A percentile compares a stretch with the other conserved stretches of the same genome.
These are phyloP conservation scores for Metschnikowia sp. DNA, from an alignment of 805 yeast genomes.

Conservation along the genomic window DNA sequence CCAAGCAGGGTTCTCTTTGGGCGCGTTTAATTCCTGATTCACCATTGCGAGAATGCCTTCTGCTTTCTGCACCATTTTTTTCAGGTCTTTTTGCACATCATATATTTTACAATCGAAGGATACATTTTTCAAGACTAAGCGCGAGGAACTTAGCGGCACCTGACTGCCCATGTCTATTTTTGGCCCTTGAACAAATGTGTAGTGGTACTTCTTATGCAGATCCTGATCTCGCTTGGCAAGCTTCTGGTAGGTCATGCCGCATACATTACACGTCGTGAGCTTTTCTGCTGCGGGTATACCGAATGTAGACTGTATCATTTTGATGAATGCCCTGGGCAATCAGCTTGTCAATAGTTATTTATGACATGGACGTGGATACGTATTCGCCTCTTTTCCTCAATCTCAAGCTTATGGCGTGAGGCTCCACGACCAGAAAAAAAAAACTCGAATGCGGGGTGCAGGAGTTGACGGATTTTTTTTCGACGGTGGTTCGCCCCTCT, in stretches of 20 bases:
- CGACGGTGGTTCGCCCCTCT: not conserved
- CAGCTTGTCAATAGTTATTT: too few species aligned
- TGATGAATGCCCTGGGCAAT: too few species aligned
- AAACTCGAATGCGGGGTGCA: constrained; percentile 9
- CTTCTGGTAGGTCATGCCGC: constrained; percentile 52
- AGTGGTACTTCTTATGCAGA: constrained; percentile 53
- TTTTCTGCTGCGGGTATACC: constrained; percentile 4
- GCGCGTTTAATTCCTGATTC: constrained; percentile 61
- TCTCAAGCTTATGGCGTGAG: not conserved
- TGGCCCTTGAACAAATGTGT: constrained; percentile 45
- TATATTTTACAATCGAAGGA: constrained; percentile 17
- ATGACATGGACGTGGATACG: too few species aligned
- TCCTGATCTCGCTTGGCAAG: constrained; percentile 41
- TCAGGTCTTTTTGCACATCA: constrained; percentile 21
- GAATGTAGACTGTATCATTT: constrained; percentile 13
- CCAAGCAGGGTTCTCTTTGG: constrained; percentile 34
- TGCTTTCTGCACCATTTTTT: constrained; percentile 24
- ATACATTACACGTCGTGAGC: constrained; percentile 39
- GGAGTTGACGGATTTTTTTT: constrained; percentile 2
- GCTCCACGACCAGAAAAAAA: not conserved
- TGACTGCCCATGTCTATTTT: constrained; percentile 36
- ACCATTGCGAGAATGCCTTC: constrained; percentile 46
- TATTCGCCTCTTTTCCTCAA: not conserved
- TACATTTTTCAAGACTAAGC: constrained; percentile 11
- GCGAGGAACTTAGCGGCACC: constrained; percentile 26